Percentiles rank a stretch among this genome's conserved stretches.
Evolutionary conservation across 345 rosid species (phyloP).

Genomic region (Eucalyptus shirleyi): DNA sequence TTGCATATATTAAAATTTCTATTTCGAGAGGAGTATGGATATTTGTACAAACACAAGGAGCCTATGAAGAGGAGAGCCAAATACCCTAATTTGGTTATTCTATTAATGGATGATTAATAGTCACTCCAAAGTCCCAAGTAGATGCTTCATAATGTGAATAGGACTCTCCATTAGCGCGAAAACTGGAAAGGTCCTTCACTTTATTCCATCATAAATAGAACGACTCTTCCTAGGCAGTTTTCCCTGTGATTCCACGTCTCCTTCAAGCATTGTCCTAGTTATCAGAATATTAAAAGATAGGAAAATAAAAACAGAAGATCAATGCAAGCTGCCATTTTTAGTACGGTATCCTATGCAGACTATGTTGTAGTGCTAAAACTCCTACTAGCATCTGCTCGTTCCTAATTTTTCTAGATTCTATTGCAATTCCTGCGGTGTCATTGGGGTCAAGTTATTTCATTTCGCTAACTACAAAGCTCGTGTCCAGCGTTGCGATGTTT

Average conservation of each 20-base stretch:
- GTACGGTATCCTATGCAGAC: not conserved
- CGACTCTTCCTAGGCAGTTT: not conserved
- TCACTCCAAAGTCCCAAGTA: not conserved
- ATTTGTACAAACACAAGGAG: not conserved
- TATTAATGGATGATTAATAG: not conserved
- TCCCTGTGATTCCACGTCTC: not conserved
- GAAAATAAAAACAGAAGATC: not conserved
- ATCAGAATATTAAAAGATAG: not conserved
- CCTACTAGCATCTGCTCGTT: not conserved
- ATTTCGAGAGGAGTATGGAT: not conserved
- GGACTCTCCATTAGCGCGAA: not conserved
- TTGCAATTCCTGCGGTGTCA: not conserved
- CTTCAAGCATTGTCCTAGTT: not conserved
- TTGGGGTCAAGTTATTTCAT: not conserved
- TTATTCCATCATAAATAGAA: not conserved
- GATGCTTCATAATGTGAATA: not conserved
- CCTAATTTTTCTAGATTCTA: not conserved
- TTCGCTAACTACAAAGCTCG: not conserved
- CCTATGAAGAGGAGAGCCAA: not conserved
- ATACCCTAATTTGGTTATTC: not conserved
- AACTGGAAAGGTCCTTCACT: not conserved
- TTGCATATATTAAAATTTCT: not conserved
- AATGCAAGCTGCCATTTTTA: not conserved
- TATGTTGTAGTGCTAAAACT: not conserved
- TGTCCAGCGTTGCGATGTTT: not conserved